Base-by-base conservation (phyloP, 163 green algal species). In the Chlorella variabilis region DNA sequence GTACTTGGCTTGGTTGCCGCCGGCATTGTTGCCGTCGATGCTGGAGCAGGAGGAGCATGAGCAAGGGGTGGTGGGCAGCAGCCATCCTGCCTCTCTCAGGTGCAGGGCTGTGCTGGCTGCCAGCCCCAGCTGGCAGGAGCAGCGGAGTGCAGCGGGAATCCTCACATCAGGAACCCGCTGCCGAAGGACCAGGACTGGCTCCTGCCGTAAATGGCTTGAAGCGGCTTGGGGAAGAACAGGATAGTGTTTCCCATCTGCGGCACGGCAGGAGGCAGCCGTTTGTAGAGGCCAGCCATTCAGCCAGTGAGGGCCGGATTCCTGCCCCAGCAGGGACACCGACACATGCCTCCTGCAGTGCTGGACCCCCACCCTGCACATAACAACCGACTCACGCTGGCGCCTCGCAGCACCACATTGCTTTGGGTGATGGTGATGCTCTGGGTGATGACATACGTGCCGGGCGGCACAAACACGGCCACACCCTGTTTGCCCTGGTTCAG, bases 1-100 rank as follows among this genome's bases (percentile, higher is more conserved):
- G 33, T 77, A 66, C 31, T 36, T 31, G 13, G 48, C 31, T 31
- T 65, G 45, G 70, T 77, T 77, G 70, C 48, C 38, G 70, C 70
- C 70, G 48, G 70, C 70, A 27, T 77, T 77, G 70, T 77, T 45
- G 31, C 70, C 70, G 33, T 77, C 48, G 48, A 77, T 77, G 70
- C 70, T 77, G 70, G 31, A 56, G 3, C n/a, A n/a, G 62, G 23
- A 67, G 29, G 9, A 25, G 59, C 45, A 54, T 54, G 45, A 54
- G n/a, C n/a, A n/a, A n/a, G n/a, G n/a, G n/a, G n/a, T n/a, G n/a
- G n/a, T n/a, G n/a, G n/a, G n/a, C n/a, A n/a, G n/a, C n/a, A n/a
- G n/a, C n/a, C n/a, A n/a, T n/a, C n/a, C n/a, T 54, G 45, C 45
- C 45, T 54, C 45, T 15, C 45, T 23, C 45, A 54, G 45, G 11